Conservation (phyloP, 106 monocot species). For the Amphibolis antarctica region DNA sequence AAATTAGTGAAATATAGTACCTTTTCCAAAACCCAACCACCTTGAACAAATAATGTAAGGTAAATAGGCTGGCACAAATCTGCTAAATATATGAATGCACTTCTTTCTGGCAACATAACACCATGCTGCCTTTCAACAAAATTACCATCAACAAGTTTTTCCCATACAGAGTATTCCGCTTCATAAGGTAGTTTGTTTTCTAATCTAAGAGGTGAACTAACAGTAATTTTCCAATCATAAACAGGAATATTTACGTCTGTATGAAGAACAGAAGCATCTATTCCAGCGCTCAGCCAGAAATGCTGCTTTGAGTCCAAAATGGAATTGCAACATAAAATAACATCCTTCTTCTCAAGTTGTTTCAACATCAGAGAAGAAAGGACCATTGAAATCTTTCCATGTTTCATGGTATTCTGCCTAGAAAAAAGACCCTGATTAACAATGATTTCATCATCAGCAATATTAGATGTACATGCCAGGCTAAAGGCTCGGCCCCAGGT, state of each 20-base stretch:
- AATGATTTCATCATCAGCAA: constrained; percentile 23
- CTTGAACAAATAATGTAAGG: constrained; percentile 82
- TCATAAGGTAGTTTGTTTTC: constrained; percentile 90
- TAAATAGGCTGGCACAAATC: constrained; percentile 73
- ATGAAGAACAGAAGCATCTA: constrained; percentile 83
- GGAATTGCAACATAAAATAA: constrained; percentile 47
- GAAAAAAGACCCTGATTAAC: constrained; percentile 28
- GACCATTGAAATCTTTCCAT: constrained; percentile 8
- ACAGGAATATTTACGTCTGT: constrained; percentile 82
- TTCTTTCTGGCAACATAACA: constrained; percentile 46
- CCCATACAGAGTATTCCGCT: constrained; percentile 85
- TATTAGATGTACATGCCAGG: constrained; percentile 21
- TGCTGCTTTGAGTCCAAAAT: constrained; percentile 16
- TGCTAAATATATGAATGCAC: constrained; percentile 57
- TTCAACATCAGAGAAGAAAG: constrained; percentile 47
- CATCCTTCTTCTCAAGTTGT: constrained; percentile 83
- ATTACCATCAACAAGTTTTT: constrained; percentile 54
- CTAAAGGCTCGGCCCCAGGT: constrained; percentile 54
- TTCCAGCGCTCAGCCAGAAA: constrained; percentile 79
- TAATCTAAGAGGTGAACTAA: constrained; percentile 65
- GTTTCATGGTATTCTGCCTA: constrained; percentile 34
- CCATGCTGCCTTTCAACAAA: constrained; percentile 75
- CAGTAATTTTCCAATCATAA: constrained; percentile 93
- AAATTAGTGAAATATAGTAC: constrained; percentile 20
- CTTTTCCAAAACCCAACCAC: constrained; percentile 90